phyloP scores from a whole-genome alignment of 306 rosid genomes.

The Cucurbita maxima region DNA sequence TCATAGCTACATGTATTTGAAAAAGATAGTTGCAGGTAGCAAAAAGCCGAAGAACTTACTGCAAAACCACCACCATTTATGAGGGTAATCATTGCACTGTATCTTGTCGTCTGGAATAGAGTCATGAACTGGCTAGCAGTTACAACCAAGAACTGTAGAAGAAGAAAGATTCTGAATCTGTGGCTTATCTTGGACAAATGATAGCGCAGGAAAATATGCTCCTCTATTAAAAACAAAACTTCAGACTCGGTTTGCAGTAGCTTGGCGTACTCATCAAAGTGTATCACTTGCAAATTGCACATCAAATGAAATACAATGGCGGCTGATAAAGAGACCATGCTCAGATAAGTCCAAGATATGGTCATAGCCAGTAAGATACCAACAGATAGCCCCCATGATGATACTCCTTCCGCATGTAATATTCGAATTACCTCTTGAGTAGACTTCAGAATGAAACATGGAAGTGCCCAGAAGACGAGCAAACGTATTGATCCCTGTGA shows the following conservation, averaged over 20 bases:
- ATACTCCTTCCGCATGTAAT: background rate
- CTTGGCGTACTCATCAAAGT: conserved; percentile 34
- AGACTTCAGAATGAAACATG: conserved; percentile 26
- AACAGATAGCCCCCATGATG: conserved; percentile 19
- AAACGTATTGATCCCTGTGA: conserved; percentile 25
- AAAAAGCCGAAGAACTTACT: conserved; percentile 16
- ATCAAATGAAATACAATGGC: conserved; percentile 25
- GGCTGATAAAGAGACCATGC: conserved; percentile 21
- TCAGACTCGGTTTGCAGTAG: conserved; percentile 30
- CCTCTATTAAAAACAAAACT: conserved; percentile 23
- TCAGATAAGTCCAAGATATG: conserved; percentile 24
- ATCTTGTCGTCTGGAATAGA: conserved; percentile 24
- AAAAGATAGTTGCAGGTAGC: background rate
- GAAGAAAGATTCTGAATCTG: conserved; percentile 30
- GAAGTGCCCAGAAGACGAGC: conserved; percentile 19
- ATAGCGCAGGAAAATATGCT: conserved; percentile 21
- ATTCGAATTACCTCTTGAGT: conserved; percentile 18
- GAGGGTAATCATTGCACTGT: conserved; percentile 13
- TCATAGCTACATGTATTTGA: background rate
- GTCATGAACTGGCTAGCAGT: conserved; percentile 24
- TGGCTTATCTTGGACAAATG: conserved; percentile 40
- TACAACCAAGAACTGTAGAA: conserved; percentile 23
- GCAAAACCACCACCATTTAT: conserved; percentile 31
- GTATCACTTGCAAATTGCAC: conserved; percentile 36
- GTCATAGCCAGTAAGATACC: conserved; percentile 15